Evolutionary conservation across 768 basidiomycete species (phyloP), one percentile per base, ranked within the genome.

Genomic region (Pilatotrama ljubarskyi): DNA sequence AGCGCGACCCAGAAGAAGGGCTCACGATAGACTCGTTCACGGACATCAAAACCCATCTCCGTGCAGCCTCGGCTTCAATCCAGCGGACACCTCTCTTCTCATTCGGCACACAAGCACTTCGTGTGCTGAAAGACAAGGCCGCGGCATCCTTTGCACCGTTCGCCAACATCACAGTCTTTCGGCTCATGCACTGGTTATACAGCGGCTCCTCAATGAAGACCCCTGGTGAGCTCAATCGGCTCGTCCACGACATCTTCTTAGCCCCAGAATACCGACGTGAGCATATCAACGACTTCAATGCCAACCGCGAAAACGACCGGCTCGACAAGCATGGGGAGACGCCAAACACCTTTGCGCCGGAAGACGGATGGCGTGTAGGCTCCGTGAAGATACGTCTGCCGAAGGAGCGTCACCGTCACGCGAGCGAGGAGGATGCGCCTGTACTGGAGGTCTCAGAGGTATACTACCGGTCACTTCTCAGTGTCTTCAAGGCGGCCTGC

Each of bases 131-230:
- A 13, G 17, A 7, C 5, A 11, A 2, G 7, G 20, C 17, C 7
- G 6, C 35, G 2, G 36, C n/a, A 2, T 14, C 18, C 9, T 58
- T 58, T n/a, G 42, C 49, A 5, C 61, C 61, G 1, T 68, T 67
- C 40, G 38, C 15, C 9, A 69, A 65, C 35, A 42, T 51, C 25
- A 58, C 70, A 0, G 52, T 57, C 2, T 72, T 65, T 26, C 65
- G 67, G 0, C 71, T 72, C 17, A 64, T 72, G 68, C 17, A 56
- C 4, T 76, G 76, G 75, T 57, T 65, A 5, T 73, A 72, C 43
- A 64, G 63, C 10, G 69, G 72, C 0, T 69, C 67, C 2, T 66
- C 48, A 14, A 22, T 24, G 0, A 76, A 76, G 48, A 73, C 74
- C 2, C 49, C 57, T 2, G 29, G 18, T 0, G 71, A 75, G 29